These are phyloP conservation scores for Pichia californica DNA, from an alignment of 805 yeast genomes.

Conservation along the genomic window DNA sequence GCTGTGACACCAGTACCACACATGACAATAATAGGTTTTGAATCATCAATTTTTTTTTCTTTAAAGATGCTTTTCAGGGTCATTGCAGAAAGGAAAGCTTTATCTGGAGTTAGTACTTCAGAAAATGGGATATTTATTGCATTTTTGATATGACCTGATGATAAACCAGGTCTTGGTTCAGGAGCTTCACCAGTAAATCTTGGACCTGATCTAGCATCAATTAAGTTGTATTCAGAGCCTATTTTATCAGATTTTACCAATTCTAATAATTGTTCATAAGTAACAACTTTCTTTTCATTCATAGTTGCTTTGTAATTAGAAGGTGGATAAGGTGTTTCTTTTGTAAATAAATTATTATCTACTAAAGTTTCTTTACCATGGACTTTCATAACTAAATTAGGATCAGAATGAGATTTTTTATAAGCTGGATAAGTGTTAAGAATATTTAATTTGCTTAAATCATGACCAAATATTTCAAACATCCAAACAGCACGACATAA, in stretches of 20 bases:
- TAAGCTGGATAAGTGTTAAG: conserved; percentile 57
- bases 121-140: conserved; percentile 71
- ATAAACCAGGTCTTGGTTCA: conserved; percentile 83
- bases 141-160: conserved; percentile 88
- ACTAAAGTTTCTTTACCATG: conserved; percentile 20
- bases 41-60: conserved; percentile 31
- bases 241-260: conserved; percentile 46
- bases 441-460: conserved; percentile 43
- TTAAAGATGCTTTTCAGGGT: conserved; percentile 44
- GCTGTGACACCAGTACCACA: conserved; percentile 98
- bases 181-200: conserved; percentile 76
- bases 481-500: conserved; percentile 94
- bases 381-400: conserved; percentile 20
- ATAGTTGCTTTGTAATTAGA: conserved; percentile 33
- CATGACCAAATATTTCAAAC: conserved; percentile 71
- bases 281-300: conserved; percentile 46
- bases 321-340: conserved; percentile 19
- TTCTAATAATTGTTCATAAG: conserved; percentile 58
- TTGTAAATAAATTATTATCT: conserved; percentile 15
- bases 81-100: conserved; percentile 40
- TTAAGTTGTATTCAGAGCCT: conserved; percentile 42
- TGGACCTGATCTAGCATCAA: conserved; percentile 77
- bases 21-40: conserved; percentile 72
- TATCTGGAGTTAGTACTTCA: conserved; percentile 47
- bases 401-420: conserved; percentile 19